Evolutionary conservation across 495 filamentous ascomycete species (phyloP), one percentile per base, ranked within the genome.

Genomic region (Amphirosellinia nigrospora): DNA sequence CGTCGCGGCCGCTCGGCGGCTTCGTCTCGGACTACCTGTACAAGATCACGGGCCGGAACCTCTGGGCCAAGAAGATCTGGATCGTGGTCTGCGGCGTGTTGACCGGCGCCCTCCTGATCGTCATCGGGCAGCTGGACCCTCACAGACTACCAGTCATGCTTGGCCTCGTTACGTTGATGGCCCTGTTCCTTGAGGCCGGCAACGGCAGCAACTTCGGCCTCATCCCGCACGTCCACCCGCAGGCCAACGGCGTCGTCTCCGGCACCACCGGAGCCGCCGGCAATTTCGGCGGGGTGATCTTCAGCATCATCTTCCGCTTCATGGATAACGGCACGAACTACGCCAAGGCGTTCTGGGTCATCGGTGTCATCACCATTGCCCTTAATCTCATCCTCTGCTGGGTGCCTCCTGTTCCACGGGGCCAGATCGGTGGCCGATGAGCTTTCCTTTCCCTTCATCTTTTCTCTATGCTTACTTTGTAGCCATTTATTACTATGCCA

Each of bases 121-220:
- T 89, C 7, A 92, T 96, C 71, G 94, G 94, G 4, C 72, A 89
- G 8, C 69, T 87, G 1, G 83, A 96, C 73, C 84, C 90, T 3
- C 85, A 88, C 28, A 69, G 79, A 19, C 73, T 91, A 56, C 72
- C 83, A 0, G 88, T 85, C 6, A 94, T 96, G 89, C 88, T 96
- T 64, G 94, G 93, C 2, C 86, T 97, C 19, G 80, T 95, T 1
- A 89, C 89, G 1, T 70, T 85, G 13, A 81, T 94, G 81, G 91
- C 93, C 0, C 85, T 97, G 75, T 97, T 97, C 85, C 82, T 94
- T 55, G 94, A 95, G 74, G 92, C 90, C 3, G 88, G 88, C 71
- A 97, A 97, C 74, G 94, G 94, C 1, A 92, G 90, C 10, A 95
- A 92, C 78, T 97, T 96, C 76, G 87, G 92, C 0, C 83, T 97